Conservation (phyloP, 2,329 filamentous ascomycete species). For the Zelopaecilomyces penicillatus region DNA sequence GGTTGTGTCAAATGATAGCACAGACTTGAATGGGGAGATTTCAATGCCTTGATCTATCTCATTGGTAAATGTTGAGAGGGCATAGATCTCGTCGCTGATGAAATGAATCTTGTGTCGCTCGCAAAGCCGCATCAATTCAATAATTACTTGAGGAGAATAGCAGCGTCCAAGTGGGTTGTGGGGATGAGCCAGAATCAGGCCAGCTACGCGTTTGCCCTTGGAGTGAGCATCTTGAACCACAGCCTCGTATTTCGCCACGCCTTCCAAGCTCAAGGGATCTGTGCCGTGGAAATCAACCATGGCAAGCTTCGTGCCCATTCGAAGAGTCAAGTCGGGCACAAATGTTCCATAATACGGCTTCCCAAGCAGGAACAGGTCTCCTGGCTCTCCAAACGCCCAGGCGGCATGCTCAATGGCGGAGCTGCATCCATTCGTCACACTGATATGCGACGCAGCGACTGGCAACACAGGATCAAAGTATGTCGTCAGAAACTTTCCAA, state of each 20-base stretch:
- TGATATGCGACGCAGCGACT: conserved; percentile 24
- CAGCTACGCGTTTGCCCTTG: conserved; percentile 31
- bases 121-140: conserved; percentile 37
- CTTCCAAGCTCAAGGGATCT: conserved; percentile 33
- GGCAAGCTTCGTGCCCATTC: conserved; percentile 32
- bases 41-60: conserved; percentile 16
- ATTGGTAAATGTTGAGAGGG: conserved; percentile 40
- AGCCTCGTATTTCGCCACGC: conserved; percentile 37
- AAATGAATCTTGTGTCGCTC: conserved; percentile 40
- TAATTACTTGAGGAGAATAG: conserved; percentile 30
- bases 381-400: conserved; percentile 30
- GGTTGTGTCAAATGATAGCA: conserved; percentile 32
- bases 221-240: conserved; percentile 28
- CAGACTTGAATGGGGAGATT: conserved; percentile 33
- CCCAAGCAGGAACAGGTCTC: conserved; percentile 30
- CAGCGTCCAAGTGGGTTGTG: conserved; percentile 43
- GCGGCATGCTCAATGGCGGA: conserved; percentile 31
- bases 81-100: conserved; percentile 43
- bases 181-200: conserved; percentile 40
- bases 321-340: conserved; percentile 32
- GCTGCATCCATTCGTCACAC: conserved; percentile 31
- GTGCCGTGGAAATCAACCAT: conserved; percentile 33
- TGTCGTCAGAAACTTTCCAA: conserved; percentile 27
- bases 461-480: conserved; percentile 20
- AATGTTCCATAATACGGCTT: conserved; percentile 40